phyloP scores from a whole-genome alignment of 768 basidiomycete genomes.

The Leccinum ochraceum region DNA sequence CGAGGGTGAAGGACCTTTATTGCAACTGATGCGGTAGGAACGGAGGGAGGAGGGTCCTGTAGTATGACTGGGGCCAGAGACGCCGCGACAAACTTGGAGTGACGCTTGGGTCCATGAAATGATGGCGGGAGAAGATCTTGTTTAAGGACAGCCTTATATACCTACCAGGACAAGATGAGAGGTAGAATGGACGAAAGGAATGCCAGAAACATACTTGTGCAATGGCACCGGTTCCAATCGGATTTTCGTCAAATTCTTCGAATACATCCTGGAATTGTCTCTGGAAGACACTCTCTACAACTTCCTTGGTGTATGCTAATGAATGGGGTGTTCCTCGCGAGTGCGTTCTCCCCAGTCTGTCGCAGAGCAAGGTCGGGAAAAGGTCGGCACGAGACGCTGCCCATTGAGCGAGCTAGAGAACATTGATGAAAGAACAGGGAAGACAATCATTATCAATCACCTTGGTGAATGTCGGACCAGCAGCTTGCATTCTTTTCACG shows the following conservation, averaged over 20 bases:
- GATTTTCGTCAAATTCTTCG: conserved; percentile 79
- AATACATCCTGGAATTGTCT: conserved; percentile 87
- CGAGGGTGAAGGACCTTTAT: conserved; percentile 95
- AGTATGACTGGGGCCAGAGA: conserved; percentile 52
- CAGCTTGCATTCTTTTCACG: conserved; percentile 86
- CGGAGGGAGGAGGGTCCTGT: conserved; percentile 61
- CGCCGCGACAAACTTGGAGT: conserved; percentile 44
- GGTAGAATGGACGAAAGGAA: background rate
- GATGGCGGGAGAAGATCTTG: conserved; percentile 83
- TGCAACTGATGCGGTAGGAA: conserved; percentile 86
- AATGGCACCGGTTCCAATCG: conserved; percentile 98
- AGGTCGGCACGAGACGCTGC: conserved; percentile 94
- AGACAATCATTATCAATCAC: conserved; percentile 39
- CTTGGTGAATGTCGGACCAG: conserved; percentile 98
- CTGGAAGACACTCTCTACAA: conserved; percentile 84
- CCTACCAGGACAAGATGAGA: conserved; percentile 42
- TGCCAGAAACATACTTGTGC: conserved; percentile 59
- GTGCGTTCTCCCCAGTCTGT: conserved; percentile 81
- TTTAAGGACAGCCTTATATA: conserved; percentile 86
- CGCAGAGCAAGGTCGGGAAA: conserved; percentile 85
- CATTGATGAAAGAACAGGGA: conserved; percentile 12
- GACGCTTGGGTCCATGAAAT: conserved; percentile 75
- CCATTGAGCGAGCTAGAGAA: conserved; percentile 89
- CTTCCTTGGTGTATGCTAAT: conserved; percentile 72
- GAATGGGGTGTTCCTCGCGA: conserved; percentile 85